A percentile compares a stretch with the other conserved stretches of the same genome.
Conservation (phyloP, 768 basidiomycete species). For the Panellus pusillus region DNA sequence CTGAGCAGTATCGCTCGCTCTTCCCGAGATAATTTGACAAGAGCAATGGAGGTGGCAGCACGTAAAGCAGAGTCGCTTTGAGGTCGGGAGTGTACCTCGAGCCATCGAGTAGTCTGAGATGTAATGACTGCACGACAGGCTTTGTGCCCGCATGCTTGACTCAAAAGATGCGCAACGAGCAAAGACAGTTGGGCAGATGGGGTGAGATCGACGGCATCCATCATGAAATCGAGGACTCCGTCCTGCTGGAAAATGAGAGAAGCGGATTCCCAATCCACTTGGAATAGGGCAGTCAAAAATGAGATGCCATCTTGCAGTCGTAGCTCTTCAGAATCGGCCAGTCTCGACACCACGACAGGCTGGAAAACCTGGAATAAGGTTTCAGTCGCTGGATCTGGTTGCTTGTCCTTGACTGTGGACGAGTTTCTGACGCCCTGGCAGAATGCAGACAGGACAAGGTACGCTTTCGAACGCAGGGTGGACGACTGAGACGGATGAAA, state of each 20-base stretch:
- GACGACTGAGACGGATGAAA: conserved; percentile 50
- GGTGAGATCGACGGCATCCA: conserved; percentile 70
- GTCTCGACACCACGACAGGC: conserved; percentile 44
- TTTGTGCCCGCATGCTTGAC: conserved; percentile 77
- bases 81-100: conserved; percentile 57
- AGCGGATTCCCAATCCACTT: conserved; percentile 74
- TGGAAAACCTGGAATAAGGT: conserved; percentile 51
- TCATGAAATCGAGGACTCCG: conserved; percentile 60
- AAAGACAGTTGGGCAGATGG: conserved; percentile 49
- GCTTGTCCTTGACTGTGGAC: conserved; percentile 35
- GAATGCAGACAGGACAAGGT: conserved; percentile 64
- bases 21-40: conserved; percentile 73
- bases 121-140: conserved; percentile 62
- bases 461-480: conserved; percentile 62
- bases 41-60: conserved; percentile 67
- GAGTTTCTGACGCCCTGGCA: conserved; percentile 58
- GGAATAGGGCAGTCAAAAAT: conserved; percentile 78
- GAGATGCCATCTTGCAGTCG: conserved; percentile 55
- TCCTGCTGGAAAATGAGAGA: conserved; percentile 63
- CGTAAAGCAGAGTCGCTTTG: conserved; percentile 46
- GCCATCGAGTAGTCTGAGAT: conserved; percentile 61
- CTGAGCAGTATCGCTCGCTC: conserved; percentile 44
- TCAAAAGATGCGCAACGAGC: conserved; percentile 70
- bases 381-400: conserved; percentile 48
- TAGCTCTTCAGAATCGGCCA: conserved; percentile 57